These are phyloP conservation scores for Calonectria pseudoreteaudii DNA, from an alignment of 2,329 filamentous ascomycete species.

Conservation along the genomic window DNA sequence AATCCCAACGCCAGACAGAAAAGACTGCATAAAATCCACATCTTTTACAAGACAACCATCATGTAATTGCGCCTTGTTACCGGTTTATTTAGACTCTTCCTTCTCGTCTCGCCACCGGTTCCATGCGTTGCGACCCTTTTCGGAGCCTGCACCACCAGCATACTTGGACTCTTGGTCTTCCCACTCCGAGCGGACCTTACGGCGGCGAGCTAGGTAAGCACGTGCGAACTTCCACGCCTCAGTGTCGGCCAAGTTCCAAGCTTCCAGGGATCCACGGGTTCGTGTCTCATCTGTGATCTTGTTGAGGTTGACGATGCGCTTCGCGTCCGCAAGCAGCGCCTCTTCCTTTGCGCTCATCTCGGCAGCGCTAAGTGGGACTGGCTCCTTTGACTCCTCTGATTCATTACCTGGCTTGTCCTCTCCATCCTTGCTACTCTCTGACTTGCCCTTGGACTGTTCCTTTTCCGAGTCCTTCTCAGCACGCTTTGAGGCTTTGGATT, in stretches of 20 bases:
- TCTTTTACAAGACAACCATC: neutral
- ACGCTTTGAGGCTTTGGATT: neutral
- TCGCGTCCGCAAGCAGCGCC: conserved; percentile 60
- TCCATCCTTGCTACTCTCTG: conserved; percentile 47
- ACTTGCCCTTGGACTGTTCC: conserved; percentile 10
- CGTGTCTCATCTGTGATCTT: conserved; percentile 57
- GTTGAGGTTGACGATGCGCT: conserved; percentile 63
- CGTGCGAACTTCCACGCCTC: conserved; percentile 82
- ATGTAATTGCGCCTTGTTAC: neutral
- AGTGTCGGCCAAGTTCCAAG: conserved; percentile 78
- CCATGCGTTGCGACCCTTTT: conserved; percentile 53
- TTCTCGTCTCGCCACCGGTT: conserved; percentile 51
- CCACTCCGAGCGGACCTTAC: conserved; percentile 75
- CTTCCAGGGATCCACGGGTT: conserved; percentile 68
- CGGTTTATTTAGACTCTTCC: conserved; percentile 16
- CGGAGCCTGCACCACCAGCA: conserved; percentile 69
- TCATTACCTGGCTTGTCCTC: conserved; percentile 16
- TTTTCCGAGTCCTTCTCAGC: neutral
- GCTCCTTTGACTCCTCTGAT: conserved; percentile 48
- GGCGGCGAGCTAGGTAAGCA: conserved; percentile 73
- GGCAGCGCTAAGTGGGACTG: conserved; percentile 53
- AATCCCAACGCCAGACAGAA: conserved; percentile 8
- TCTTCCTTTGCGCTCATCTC: conserved; percentile 68
- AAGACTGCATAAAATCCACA: neutral
- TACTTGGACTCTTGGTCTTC: conserved; percentile 77